Evolutionary conservation across 495 filamentous ascomycete genomes (phyloP).

Genomic region (Podospora appendiculata): DNA sequence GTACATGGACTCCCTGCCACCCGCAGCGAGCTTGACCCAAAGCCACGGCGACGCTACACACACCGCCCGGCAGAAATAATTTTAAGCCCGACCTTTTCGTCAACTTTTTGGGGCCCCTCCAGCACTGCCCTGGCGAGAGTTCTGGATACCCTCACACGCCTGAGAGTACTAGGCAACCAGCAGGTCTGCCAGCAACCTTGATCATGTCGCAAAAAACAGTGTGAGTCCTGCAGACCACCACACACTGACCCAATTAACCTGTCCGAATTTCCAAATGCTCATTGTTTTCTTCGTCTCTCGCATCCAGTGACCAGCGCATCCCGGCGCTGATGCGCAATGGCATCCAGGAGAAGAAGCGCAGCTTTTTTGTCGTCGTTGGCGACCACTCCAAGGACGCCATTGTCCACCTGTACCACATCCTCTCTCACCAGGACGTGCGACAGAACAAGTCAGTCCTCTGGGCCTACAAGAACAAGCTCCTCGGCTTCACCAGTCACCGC

Average conservation of each 20-base stretch:
- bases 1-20: neutral
- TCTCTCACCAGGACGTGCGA: slow-evolving; percentile 82
- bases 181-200: slow-evolving; percentile 5
- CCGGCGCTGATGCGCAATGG: slow-evolving; percentile 94
- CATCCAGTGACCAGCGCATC: slow-evolving; percentile 77
- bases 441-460: slow-evolving; percentile 96
- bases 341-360: slow-evolving; percentile 91
- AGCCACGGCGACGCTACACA: neutral
- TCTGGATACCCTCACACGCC: neutral
- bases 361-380: slow-evolving; percentile 94
- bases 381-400: slow-evolving; percentile 97
- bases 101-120: slow-evolving; percentile 14
- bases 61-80: slow-evolving; percentile 31
- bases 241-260: too few species aligned
- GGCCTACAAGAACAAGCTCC: slow-evolving; percentile 98
- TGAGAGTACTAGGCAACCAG: neutral
- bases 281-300: slow-evolving; percentile 1
- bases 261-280: neutral
- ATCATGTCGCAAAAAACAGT: slow-evolving; percentile 53
- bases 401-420: slow-evolving; percentile 88
- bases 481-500: slow-evolving; percentile 86
- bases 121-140: neutral
- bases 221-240: slow-evolving; percentile 28
- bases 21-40: neutral
- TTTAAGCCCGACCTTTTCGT: slow-evolving; percentile 8